phyloP scores from a whole-genome alignment of 345 rosid genomes.

The Hirschfeldia incana region DNA sequence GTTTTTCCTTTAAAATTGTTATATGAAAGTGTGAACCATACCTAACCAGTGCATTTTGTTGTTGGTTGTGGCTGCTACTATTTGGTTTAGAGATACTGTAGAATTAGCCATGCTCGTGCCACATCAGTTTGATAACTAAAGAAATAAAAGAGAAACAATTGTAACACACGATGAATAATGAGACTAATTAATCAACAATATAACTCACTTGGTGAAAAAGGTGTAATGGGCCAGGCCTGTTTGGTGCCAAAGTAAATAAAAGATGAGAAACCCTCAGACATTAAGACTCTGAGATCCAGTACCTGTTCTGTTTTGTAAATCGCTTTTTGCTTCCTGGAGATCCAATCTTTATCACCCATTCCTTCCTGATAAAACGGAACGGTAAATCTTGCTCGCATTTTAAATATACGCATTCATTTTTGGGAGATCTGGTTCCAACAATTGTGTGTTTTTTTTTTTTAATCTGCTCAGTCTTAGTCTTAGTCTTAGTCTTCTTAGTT shows the following conservation, averaged over 20 bases:
- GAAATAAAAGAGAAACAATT: no score
- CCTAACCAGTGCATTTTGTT: constrained; percentile 2
- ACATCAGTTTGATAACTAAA: background rate
- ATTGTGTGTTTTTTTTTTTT: constrained; percentile 16
- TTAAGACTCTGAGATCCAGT: constrained; percentile 22
- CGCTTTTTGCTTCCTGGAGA: constrained; percentile 22
- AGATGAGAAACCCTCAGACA: background rate
- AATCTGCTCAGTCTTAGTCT: constrained; percentile 14
- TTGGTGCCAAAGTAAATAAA: background rate
- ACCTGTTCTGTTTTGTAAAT: constrained; percentile 12
- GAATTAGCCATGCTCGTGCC: background rate
- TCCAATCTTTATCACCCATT: constrained; percentile 15
- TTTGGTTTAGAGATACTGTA: background rate
- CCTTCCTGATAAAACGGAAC: constrained; percentile 25
- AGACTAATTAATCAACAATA: background rate
- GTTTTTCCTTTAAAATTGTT: constrained; percentile 14
- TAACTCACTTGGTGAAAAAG: background rate
- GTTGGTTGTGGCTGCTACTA: background rate
- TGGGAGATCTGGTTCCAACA: constrained; percentile 12
- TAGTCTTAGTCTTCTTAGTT: background rate
- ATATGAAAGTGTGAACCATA: constrained; percentile 15
- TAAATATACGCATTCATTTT: background rate
- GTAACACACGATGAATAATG: no score
- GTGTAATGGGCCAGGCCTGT: constrained; percentile 18
- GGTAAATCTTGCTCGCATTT: constrained; percentile 16